A percentile compares a stretch with the other conserved stretches of the same genome.
Conservation (phyloP, 2,329 filamentous ascomycete genomes). For the Arthrinium phaeospermum region DNA sequence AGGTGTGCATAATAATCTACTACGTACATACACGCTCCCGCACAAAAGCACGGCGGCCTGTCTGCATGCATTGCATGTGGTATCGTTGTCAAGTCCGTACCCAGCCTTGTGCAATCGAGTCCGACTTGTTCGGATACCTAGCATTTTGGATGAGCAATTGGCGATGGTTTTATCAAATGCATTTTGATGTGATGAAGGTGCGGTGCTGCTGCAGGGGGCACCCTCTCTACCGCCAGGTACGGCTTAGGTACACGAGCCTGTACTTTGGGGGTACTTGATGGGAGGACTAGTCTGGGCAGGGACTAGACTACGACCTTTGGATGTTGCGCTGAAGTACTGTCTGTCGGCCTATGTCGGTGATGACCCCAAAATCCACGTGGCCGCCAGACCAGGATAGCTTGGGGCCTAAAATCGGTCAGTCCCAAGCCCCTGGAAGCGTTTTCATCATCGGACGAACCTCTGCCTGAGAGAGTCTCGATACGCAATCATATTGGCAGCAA, state of each 20-base stretch:
- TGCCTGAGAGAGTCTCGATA: neutral
- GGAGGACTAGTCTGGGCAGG: neutral
- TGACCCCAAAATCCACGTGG: conserved; percentile 12
- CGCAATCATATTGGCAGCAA: neutral
- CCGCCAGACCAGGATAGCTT: neutral
- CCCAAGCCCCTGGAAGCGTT: conserved; percentile 2
- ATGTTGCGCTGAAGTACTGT: neutral
- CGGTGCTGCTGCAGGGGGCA: neutral
- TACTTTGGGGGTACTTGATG: neutral
- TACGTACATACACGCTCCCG: neutral
- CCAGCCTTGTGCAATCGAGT: neutral
- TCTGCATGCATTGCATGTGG: neutral
- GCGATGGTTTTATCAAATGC: neutral
- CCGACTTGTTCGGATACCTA: neutral
- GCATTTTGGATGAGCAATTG: neutral
- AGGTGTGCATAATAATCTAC: neutral
- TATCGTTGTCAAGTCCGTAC: neutral
- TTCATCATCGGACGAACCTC: conserved; percentile 6
- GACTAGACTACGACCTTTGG: neutral
- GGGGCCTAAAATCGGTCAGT: conserved; percentile 3
- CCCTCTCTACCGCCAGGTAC: neutral
- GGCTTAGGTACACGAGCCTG: neutral
- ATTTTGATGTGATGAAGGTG: neutral
- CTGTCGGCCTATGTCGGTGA: conserved; percentile 7
- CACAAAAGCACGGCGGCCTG: neutral